Conservation (phyloP, 208 protist species). For the Leishmania tarentolae region DNA sequence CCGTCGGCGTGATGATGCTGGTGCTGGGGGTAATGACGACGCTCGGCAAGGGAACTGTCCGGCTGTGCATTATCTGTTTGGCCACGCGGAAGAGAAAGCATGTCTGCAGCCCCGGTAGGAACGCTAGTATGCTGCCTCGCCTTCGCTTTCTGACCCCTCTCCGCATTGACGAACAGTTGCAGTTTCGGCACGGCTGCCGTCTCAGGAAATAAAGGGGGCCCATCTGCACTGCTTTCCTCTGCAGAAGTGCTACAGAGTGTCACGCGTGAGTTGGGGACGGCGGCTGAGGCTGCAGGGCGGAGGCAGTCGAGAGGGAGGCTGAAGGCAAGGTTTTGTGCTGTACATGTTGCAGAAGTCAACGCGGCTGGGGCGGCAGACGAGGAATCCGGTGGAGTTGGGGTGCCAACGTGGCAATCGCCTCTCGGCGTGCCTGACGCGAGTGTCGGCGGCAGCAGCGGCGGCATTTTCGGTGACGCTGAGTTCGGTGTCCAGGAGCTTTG, state of each 20-base stretch:
- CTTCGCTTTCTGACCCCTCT: background rate
- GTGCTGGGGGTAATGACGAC: background rate
- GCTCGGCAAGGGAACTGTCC: background rate
- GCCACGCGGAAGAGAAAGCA: background rate
- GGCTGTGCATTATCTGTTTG: background rate
- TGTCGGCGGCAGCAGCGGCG: constrained; percentile 7
- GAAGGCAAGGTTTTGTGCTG: background rate
- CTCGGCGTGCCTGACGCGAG: constrained; percentile 5
- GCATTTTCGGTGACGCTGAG: background rate
- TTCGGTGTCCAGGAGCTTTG: background rate
- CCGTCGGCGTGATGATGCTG: background rate
- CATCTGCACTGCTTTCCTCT: background rate
- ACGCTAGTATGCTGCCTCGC: background rate
- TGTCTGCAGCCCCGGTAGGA: background rate
- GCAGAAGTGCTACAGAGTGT: background rate
- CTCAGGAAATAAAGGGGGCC: background rate
- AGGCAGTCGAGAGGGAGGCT: background rate
- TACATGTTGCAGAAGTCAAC: background rate
- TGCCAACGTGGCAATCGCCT: background rate
- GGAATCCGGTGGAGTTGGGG: background rate
- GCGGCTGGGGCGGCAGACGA: background rate
- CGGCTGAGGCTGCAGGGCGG: background rate
- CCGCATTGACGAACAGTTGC: background rate
- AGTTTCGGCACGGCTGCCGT: background rate
- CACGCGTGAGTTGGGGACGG: too few relatives aligned